Conservation (phyloP, 495 filamentous ascomycete species). For the Chaetomium fimeti region DNA sequence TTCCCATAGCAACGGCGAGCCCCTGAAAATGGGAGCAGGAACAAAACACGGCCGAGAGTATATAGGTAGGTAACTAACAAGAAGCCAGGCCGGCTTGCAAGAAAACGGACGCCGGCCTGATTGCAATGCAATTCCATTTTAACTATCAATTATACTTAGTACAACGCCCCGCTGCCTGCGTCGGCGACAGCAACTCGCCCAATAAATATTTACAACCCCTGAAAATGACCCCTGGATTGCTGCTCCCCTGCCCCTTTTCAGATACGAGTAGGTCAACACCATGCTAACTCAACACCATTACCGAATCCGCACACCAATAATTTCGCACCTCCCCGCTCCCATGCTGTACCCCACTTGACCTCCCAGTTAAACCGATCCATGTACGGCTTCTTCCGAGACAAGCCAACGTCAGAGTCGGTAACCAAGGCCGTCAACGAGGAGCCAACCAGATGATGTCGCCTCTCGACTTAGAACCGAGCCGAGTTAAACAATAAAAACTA, state of each 20-base stretch:
- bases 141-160: constrained; percentile 2
- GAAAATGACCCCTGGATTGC: constrained; percentile 9
- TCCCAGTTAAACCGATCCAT: not conserved
- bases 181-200: not conserved
- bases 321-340: too few relatives aligned
- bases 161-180: not conserved
- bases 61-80: too few relatives aligned
- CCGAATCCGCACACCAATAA: not conserved
- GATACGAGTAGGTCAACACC: not conserved
- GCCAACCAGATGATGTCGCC: not conserved
- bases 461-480: too few relatives aligned
- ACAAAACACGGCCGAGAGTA: not conserved
- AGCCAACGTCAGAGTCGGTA: constrained; percentile 5
- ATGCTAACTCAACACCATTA: constrained; percentile 16
- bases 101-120: not conserved
- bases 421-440: constrained; percentile 4
- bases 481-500: not conserved
- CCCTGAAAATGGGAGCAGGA: constrained; percentile 10
- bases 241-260: not conserved
- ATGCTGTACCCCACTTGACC: not conserved
- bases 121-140: constrained; percentile 7
- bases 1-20: constrained; percentile 3
- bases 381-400: not conserved
- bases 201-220: constrained; percentile 15
- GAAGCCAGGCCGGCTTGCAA: not conserved